Conservation (phyloP, 768 basidiomycete genomes). For the Lactarius vividus region DNA sequence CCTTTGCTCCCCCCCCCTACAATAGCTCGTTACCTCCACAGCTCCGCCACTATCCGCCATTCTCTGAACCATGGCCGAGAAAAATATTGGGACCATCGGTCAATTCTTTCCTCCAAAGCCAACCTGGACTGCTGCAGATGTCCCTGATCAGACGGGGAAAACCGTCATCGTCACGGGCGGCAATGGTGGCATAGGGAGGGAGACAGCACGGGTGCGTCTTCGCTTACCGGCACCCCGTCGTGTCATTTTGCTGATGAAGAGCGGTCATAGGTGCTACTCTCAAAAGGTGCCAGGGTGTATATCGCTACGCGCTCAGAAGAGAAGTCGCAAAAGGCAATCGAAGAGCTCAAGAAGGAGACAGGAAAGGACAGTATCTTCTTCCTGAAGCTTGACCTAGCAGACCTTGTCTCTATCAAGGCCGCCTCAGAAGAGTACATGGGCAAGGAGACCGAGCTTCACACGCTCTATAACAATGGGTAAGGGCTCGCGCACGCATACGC, state of each 20-base stretch:
- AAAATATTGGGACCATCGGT: slow-evolving; percentile 13
- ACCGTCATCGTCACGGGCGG: slow-evolving; percentile 32
- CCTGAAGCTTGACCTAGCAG: slow-evolving; percentile 18
- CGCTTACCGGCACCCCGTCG: background rate
- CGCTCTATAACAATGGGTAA: slow-evolving; percentile 16
- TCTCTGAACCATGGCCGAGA: slow-evolving; percentile 8
- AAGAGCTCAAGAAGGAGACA: slow-evolving; percentile 17
- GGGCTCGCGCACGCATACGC: background rate
- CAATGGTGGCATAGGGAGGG: slow-evolving; percentile 28
- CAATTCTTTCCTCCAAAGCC: slow-evolving; percentile 22
- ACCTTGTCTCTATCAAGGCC: slow-evolving; percentile 2
- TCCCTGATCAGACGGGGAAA: slow-evolving; percentile 33
- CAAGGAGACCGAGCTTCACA: slow-evolving; percentile 18
- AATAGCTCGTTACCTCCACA: background rate
- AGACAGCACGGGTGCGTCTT: slow-evolving; percentile 23
- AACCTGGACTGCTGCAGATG: slow-evolving; percentile 20
- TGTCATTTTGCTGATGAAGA: background rate
- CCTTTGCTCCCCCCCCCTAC: too few relatives aligned
- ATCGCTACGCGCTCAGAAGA: slow-evolving; percentile 15
- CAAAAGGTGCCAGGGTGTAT: slow-evolving; percentile 25
- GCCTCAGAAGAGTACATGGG: slow-evolving; percentile 8
- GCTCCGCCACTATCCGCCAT: background rate
- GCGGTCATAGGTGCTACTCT: slow-evolving; percentile 14
- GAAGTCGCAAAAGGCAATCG: slow-evolving; percentile 1
- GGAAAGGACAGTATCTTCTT: slow-evolving; percentile 15